Evolutionary conservation across 2,329 filamentous ascomycete genomes (phyloP).

Genomic region (Exophiala lecanii-corni): DNA sequence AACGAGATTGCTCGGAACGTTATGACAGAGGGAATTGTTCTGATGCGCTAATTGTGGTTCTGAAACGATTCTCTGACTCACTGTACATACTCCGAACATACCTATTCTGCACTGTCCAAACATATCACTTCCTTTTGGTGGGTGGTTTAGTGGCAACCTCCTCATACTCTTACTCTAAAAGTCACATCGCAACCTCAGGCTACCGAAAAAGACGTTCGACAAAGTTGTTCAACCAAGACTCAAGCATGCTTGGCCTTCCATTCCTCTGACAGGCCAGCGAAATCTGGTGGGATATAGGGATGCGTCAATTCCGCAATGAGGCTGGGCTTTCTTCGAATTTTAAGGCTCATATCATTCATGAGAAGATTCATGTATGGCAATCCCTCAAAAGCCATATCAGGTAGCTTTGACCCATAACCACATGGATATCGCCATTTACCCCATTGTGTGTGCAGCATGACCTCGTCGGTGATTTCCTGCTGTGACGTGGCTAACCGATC

Average conservation of each 20-base stretch:
- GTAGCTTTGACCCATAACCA: constrained; percentile 58
- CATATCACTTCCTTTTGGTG: no score
- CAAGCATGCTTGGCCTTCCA: constrained; percentile 22
- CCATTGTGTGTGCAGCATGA: constrained; percentile 62
- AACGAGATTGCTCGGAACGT: no score
- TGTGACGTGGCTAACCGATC: constrained; percentile 26
- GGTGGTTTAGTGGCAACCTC: no score
- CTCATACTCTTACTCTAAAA: no score
- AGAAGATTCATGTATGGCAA: constrained; percentile 70
- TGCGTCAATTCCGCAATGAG: constrained; percentile 31
- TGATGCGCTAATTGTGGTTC: no score
- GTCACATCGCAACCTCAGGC: no score
- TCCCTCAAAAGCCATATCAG: constrained; percentile 70
- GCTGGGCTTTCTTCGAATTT: constrained; percentile 35
- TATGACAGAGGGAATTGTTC: no score
- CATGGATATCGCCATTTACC: constrained; percentile 64
- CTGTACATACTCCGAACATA: no score
- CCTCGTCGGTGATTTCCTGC: constrained; percentile 47
- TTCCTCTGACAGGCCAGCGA: constrained; percentile 37
- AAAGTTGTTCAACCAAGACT: no score
- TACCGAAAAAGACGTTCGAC: no score
- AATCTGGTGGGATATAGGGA: constrained; percentile 39
- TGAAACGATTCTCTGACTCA: no score
- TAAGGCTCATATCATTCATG: constrained; percentile 60
- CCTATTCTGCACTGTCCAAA: no score